Base-by-base conservation (phyloP, 2,329 filamentous ascomycete genomes). In the Podosphaera xanthii region DNA sequence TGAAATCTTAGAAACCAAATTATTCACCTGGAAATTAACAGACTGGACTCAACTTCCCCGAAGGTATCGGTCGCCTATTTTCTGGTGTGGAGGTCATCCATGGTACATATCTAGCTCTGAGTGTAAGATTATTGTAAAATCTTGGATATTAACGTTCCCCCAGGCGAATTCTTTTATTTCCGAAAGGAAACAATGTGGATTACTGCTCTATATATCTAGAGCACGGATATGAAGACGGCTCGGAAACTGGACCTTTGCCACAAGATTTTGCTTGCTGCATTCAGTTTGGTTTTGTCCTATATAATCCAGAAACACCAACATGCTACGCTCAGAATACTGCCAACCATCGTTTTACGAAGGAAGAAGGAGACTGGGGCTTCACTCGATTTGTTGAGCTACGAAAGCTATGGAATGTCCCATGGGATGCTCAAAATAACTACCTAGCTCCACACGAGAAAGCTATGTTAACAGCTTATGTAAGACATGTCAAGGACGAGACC, bases 281-380 rank as follows among this genome's bases (percentile, higher is more conserved):
- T 52, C 92, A 97, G 69, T 98, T 98, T 71, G 84, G 87, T 60
- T 76, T 98, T 56, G 91, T 97, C 3, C 76, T 98, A 59, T 96
- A 87, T 84, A 98, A 97, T 71, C 84, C 85, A 53, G 87, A 91
- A 68, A 88, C 96, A 66, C 91, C 92, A n/a, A 82, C 82, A 62
- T 79, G 96, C 65, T 88, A 85, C 70, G 72, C 78, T 46, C 86
- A 95, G 66, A 83, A 88, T 74, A 79, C 76, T 50, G 92, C 92
- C n/a, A 88, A 90, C 65, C 92, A 98, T 70, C 85, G 92, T 61
- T 98, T 97, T 71, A 97, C 89, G 3, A 87, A 86, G 63, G 92
- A 97, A 50, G 92, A 98, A 71, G 89, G 88, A 33, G 92, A 98
- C 67, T 98, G 92, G 92, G 92, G 92, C 1, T 98, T 98, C 70